These are phyloP conservation scores for Cercospora sp. DNA, from an alignment of 2,329 filamentous ascomycete genomes.

Conservation along the genomic window DNA sequence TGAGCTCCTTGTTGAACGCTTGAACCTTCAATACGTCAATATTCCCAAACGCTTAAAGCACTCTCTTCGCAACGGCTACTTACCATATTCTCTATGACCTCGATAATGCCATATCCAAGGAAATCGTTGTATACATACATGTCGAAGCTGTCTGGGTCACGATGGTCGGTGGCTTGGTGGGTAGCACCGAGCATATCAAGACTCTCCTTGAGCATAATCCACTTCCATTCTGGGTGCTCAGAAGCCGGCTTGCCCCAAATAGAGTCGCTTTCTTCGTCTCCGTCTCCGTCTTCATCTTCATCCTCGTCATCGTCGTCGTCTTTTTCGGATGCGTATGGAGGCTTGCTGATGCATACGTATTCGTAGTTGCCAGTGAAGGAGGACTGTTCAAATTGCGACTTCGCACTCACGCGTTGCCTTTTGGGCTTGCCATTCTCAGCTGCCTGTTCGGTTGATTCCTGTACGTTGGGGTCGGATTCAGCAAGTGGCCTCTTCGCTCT, in stretches of 20 bases:
- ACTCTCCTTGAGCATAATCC: slow-evolving; percentile 12
- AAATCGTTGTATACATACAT: background rate
- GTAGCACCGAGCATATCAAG: slow-evolving; percentile 12
- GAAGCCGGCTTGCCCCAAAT: slow-evolving; percentile 1
- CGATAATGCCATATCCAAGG: slow-evolving; percentile 15
- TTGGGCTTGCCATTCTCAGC: slow-evolving; percentile 7
- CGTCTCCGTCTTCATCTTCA: background rate
- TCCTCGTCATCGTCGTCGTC: slow-evolving; percentile 1
- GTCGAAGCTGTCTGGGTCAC: background rate
- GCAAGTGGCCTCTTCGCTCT: slow-evolving; percentile 10
- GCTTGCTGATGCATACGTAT: slow-evolving; percentile 12
- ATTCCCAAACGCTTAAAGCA: background rate
- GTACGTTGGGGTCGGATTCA: slow-evolving; percentile 11
- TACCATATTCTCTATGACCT: slow-evolving; percentile 14
- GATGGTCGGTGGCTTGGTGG: background rate
- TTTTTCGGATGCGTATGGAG: slow-evolving; percentile 5
- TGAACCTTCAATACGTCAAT: background rate
- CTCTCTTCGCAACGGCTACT: background rate
- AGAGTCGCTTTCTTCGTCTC: background rate
- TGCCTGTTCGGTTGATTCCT: background rate
- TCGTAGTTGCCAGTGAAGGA: slow-evolving; percentile 13
- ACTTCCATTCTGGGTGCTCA: slow-evolving; percentile 17
- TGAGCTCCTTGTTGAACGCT: slow-evolving; percentile 15
- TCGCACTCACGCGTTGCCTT: slow-evolving; percentile 10
- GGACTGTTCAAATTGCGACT: slow-evolving; percentile 13